Evolutionary conservation across 2,329 filamentous ascomycete genomes (phyloP), one percentile per base, ranked within the genome.

Genomic region (Plenodomus biglobosus): DNA sequence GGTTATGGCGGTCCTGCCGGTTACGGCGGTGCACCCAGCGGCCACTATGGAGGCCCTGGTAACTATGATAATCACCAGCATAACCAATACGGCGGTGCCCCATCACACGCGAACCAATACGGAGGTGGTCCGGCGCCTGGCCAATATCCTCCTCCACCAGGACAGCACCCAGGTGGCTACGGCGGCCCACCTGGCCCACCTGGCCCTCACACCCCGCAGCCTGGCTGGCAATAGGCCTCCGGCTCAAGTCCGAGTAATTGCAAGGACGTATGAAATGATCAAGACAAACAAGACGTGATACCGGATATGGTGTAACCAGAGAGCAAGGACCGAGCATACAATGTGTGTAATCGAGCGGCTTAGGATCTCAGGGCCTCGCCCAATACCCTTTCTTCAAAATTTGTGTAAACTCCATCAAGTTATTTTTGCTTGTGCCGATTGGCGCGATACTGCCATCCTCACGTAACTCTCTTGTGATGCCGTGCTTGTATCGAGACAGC

Each of bases 31-130:
- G 56, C 49, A 13, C 55, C 55, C 34, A 48, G 44, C 16, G 49
- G 55, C 15, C 53, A 56, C 3, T 68, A 68, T 41, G 65, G 65
- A n/a, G 62, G 62, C 8, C 47, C 58, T 17, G 53, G 52, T 18
- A 65, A 63, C 47, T 65, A 69, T 41, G 63, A 64, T 27, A 64
- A 66, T 44, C 65, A 68, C 46, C 58, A 68, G 43, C 64, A 68
- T 48, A 64, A 66, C 49, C 54, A 56, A 35, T 59, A 57, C 19
- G 55, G 52, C 24, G 57, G 57, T 16, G 50, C 53, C 34, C 46
- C 54, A 18, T 51, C 49, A 38, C 45, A 50, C 30, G 45, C 46
- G 24, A 55, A 57, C 42, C 46, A 52, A 17, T 56, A 60, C 22
- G 52, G 46, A 21, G 45, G 49, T 13, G 46, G 50, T 11, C 49